These are phyloP conservation scores for Aristolochia californica DNA, from an alignment of 164 flowering plant genomes.

Conservation along the genomic window DNA sequence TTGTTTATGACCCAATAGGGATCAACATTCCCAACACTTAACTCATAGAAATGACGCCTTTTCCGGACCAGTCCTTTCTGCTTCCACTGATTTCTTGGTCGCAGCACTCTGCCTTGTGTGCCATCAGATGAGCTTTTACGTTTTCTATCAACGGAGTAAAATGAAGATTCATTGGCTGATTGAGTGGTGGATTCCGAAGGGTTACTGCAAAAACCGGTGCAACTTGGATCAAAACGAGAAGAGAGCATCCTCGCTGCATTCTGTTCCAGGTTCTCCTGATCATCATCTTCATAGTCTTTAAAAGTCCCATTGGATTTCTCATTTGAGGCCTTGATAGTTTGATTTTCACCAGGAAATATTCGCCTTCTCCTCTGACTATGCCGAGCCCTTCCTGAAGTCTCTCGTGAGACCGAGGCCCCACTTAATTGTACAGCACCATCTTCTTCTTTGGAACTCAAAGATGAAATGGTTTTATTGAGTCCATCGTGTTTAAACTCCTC, in stretches of 20 bases:
- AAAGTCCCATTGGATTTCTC: constrained; percentile 6
- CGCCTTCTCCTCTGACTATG: constrained; percentile 27
- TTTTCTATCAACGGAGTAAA: constrained; percentile 17
- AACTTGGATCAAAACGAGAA: constrained; percentile 87
- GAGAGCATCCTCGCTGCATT: constrained; percentile 99
- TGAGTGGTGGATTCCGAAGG: constrained; percentile 18
- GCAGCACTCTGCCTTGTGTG: constrained; percentile 46
- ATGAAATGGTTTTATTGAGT: constrained; percentile 2
- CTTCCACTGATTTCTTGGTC: constrained; percentile 56
- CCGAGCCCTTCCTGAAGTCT: constrained; percentile 18
- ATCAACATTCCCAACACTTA: constrained; percentile 44
- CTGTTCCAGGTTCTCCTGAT: constrained; percentile 88
- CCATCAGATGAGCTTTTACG: constrained; percentile 31
- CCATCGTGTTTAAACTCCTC: constrained; percentile 27
- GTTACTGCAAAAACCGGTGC: constrained; percentile 49
- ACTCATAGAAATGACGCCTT: constrained; percentile 84
- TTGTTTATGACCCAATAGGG: constrained; percentile 65
- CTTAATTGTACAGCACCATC: constrained; percentile 13
- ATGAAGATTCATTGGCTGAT: constrained; percentile 28
- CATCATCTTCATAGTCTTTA: constrained; percentile 37
- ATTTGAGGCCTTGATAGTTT: constrained; percentile 12
- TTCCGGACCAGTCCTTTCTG: constrained; percentile 38
- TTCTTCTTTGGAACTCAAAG: constrained; percentile 14
- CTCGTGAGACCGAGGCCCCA: constrained; percentile 19
- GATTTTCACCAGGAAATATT: constrained; percentile 9